Conservation (phyloP, 768 basidiomycete genomes). For the Crucibulum laeve region DNA sequence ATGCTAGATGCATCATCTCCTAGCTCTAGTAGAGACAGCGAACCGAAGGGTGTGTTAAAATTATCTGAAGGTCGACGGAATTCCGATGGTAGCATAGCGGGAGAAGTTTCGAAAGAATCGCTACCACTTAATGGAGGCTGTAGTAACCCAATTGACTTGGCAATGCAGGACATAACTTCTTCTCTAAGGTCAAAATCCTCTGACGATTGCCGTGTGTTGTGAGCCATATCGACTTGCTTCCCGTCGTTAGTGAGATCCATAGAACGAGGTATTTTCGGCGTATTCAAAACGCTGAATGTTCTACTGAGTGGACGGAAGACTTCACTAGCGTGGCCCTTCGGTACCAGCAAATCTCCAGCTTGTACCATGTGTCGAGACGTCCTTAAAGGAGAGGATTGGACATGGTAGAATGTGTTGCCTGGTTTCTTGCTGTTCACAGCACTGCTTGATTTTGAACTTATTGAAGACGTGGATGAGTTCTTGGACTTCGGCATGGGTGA, state of each 20-base stretch:
- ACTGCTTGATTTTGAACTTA: slow-evolving; percentile 11
- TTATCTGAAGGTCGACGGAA: slow-evolving; percentile 33
- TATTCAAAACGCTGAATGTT: slow-evolving; percentile 45
- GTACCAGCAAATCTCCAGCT: slow-evolving; percentile 72
- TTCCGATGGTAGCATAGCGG: slow-evolving; percentile 46
- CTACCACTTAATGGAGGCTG: slow-evolving; percentile 77
- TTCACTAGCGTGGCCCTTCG: slow-evolving; percentile 46
- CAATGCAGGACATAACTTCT: slow-evolving; percentile 96
- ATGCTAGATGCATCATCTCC: slow-evolving; percentile 68
- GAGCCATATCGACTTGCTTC: slow-evolving; percentile 13
- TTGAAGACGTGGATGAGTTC: slow-evolving; percentile 20
- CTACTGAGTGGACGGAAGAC: slow-evolving; percentile 39
- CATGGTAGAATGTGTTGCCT: slow-evolving; percentile 11
- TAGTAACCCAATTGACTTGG: slow-evolving; percentile 91
- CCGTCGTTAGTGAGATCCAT: slow-evolving; percentile 22
- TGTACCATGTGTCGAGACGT: slow-evolving; percentile 59
- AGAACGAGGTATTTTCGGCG: slow-evolving; percentile 37
- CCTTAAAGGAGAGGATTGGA: slow-evolving; percentile 14
- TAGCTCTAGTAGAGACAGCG: slow-evolving; percentile 66
- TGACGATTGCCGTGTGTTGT: slow-evolving; percentile 24
- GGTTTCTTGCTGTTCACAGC: not conserved
- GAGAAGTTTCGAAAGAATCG: slow-evolving; percentile 65
- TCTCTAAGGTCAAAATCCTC: slow-evolving; percentile 94
- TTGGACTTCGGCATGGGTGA: slow-evolving; percentile 17
- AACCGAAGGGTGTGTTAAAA: slow-evolving; percentile 68